phyloP scores from a whole-genome alignment of 1,284 basidiomycete genomes.

The Melampsora allii-populina region DNA sequence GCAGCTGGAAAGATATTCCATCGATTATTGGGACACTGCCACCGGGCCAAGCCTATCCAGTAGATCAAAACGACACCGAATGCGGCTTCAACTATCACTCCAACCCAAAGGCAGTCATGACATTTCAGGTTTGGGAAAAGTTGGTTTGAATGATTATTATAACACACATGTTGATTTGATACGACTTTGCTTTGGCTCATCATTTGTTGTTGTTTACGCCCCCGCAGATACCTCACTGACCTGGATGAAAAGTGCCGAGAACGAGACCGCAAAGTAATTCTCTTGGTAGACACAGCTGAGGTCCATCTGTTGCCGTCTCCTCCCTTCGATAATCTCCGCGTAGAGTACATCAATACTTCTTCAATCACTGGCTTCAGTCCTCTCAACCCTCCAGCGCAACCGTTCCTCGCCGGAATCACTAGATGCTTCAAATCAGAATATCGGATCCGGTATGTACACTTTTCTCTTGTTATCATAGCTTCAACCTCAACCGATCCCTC shows the following conservation, averaged over 20 bases:
- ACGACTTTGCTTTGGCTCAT: neutral
- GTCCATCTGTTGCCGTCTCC: conserved; percentile 29
- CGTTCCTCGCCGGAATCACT: conserved; percentile 25
- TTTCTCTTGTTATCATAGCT: neutral
- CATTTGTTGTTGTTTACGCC: neutral
- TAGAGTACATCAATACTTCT: conserved; percentile 37
- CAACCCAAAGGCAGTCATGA: conserved; percentile 36
- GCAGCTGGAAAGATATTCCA: conserved; percentile 32
- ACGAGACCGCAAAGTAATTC: conserved; percentile 28
- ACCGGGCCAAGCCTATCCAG: conserved; percentile 20
- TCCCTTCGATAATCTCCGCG: conserved; percentile 18
- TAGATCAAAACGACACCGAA: conserved; percentile 2
- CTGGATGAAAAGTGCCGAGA: conserved; percentile 25
- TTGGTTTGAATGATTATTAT: conserved; percentile 1
- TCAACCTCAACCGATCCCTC: no score
- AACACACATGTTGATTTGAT: neutral
- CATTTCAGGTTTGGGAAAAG: conserved; percentile 39
- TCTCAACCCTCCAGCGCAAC: conserved; percentile 25
- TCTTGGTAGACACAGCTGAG: conserved; percentile 17
- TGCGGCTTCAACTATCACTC: conserved; percentile 26
- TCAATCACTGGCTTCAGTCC: conserved; percentile 11
- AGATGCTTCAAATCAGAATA: conserved; percentile 41
- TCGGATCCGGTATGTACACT: conserved; percentile 25
- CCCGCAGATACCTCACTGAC: conserved; percentile 23
- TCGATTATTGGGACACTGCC: conserved; percentile 30